Base-by-base conservation (phyloP, 2,329 filamentous ascomycete genomes). In the Aspergillus thermomutatus region DNA sequence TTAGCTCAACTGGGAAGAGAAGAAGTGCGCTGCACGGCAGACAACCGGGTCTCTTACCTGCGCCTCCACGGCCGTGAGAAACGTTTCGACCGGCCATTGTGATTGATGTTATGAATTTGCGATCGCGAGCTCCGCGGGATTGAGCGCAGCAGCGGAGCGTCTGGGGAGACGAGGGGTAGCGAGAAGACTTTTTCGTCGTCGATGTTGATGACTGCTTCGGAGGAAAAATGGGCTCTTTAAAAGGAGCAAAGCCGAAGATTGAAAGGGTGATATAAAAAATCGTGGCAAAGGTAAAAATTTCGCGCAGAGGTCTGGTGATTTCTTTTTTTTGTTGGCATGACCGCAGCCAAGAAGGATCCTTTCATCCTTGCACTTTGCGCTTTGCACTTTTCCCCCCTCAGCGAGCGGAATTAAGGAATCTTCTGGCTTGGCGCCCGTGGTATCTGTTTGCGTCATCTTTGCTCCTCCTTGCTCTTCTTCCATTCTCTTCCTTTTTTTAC, bases 61-160 rank as follows among this genome's bases (percentile, higher is more conserved):
- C 90, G 69, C 90, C 90, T 68, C 90, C 90, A 62, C 90, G 88
- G 67, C 90, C 90, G 69, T 89, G 86, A 40, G 88, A 90, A 43
- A 82, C 75, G 58, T 65, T 64, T 49, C 67, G 64, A 47, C 63
- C 58, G 40, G 61, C 58, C 63, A 65, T 66, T 23, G 49, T 63
- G 45, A 40, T 53, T 21, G n/a, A n/a, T 21, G 47, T 17, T 49
- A 9, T 8, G 31, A 21, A 8, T 34, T 31, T 56, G 46, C 26
- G 37, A 45, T 55, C 11, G 41, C 19, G 9, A 21, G 41, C 41
- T 7, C 41, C 4, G 43, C 43, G 43, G 23, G 19, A 25, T 46
- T 46, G 19, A 45, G 41, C 21, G 43, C 19, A 46, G 11, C n/a
- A 40, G 43, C 21, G 19, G 11, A 26, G 8, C 4, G 43, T 11